Conservation (phyloP, 371 early-diverging fungal species). For the Coemansia sp. region DNA sequence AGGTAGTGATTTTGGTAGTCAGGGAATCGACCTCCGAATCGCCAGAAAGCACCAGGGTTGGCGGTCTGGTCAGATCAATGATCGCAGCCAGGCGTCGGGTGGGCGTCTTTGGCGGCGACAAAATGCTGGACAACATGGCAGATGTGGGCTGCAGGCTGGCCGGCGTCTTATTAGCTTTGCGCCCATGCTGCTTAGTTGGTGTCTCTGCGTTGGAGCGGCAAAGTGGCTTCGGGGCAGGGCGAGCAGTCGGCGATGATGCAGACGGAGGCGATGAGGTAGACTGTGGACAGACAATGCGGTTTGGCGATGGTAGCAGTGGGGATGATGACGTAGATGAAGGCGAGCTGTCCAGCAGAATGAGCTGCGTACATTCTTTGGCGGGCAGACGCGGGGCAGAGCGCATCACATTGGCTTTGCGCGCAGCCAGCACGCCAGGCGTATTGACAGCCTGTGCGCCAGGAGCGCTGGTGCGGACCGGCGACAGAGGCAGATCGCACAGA, state of each 20-base stretch:
- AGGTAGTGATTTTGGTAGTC: slow-evolving; percentile 10
- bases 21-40: slow-evolving; percentile 11
- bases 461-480: background rate
- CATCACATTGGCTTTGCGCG: background rate
- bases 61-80: slow-evolving; percentile 24
- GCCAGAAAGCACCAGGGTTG: background rate
- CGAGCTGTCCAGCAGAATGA: slow-evolving; percentile 13
- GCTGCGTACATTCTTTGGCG: background rate
- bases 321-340: slow-evolving; percentile 11
- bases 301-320: slow-evolving; percentile 9
- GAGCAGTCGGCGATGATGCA: background rate
- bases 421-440: background rate
- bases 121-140: background rate
- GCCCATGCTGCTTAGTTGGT: slow-evolving; percentile 3
- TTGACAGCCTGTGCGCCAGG: background rate
- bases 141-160: background rate
- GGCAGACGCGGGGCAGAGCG: background rate
- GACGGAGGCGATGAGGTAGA: background rate
- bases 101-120: slow-evolving; percentile 2
- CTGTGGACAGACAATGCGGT: background rate
- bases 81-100: slow-evolving; percentile 2
- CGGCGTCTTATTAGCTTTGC: background rate
- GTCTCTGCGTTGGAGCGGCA: background rate
- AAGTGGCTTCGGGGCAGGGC: background rate
- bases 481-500: slow-evolving; percentile 14